A percentile compares a stretch with the other conserved stretches of the same genome.
phyloP scores from a whole-genome alignment of 2,329 filamentous ascomycete genomes.

The Fusarium sp. region DNA sequence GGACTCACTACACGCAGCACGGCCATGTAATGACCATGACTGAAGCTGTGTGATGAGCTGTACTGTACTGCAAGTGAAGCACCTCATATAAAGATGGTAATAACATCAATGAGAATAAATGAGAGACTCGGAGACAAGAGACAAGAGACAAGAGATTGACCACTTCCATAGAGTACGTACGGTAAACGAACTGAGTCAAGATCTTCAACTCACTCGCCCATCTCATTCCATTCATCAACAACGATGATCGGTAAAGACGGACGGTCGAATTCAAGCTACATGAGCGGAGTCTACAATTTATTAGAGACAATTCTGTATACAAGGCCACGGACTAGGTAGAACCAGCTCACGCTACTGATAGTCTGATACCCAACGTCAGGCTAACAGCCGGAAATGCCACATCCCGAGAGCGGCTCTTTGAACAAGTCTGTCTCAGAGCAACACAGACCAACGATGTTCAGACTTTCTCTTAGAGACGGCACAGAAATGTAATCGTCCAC shows the following conservation, averaged over 20 bases:
- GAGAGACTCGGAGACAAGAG: neutral
- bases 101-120: neutral
- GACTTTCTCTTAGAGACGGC: conserved; percentile 1
- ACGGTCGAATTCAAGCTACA: neutral
- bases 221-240: neutral
- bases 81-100: neutral
- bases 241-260: conserved; percentile 5
- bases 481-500: neutral
- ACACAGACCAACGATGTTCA: conserved; percentile 24
- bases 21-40: neutral
- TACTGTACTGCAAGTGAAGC: neutral
- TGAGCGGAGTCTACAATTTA: neutral
- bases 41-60: neutral
- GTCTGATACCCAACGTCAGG: conserved; percentile 6
- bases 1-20: neutral
- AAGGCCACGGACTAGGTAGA: neutral
- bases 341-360: conserved; percentile 24
- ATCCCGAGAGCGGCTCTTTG: conserved; percentile 41
- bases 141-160: neutral
- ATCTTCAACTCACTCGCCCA: neutral
- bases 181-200: neutral
- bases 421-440: conserved; percentile 42
- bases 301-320: neutral
- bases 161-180: neutral
- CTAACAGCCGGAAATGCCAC: conserved; percentile 45